These are phyloP conservation scores for Nitzschia sp. DNA, from an alignment of 108 stramenopile species.

Conservation along the genomic window DNA sequence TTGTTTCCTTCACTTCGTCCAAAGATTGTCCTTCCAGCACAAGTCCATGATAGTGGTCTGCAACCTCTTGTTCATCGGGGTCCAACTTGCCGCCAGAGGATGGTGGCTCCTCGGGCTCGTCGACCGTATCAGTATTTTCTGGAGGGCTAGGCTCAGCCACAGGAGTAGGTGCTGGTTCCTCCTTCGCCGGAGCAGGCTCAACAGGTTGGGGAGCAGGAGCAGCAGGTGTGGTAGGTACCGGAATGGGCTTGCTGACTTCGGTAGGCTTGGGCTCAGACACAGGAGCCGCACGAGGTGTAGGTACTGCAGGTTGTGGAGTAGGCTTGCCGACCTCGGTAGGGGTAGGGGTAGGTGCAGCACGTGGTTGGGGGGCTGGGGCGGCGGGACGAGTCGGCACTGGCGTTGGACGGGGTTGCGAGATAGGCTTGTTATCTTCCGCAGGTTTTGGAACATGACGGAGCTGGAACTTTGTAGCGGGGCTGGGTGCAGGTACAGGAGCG, in stretches of 20 bases:
- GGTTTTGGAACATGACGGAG: too few relatives aligned
- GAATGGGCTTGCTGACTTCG: too few relatives aligned
- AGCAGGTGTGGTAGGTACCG: too few relatives aligned
- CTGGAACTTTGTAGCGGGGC: too few relatives aligned
- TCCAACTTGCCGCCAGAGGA: not conserved
- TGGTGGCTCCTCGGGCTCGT: not conserved
- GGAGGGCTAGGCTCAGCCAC: too few relatives aligned
- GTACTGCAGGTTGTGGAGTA: too few relatives aligned
- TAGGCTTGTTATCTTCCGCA: too few relatives aligned
- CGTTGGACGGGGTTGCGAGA: not conserved
- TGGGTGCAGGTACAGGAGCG: too few relatives aligned
- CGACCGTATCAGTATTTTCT: not conserved
- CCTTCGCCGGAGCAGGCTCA: not conserved
- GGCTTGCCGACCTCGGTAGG: not conserved
- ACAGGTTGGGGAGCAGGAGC: not conserved
- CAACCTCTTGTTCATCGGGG: slow-evolving; percentile 22
- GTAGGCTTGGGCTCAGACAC: too few relatives aligned
- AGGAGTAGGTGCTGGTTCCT: too few relatives aligned
- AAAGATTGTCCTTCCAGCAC: slow-evolving; percentile 3
- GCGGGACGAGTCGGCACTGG: not conserved
- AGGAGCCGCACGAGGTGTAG: too few relatives aligned
- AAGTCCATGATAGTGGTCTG: slow-evolving; percentile 12
- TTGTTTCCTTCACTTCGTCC: slow-evolving; percentile 4
- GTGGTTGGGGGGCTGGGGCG: not conserved
- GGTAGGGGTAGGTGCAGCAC: not conserved